Base-by-base conservation (phyloP, 768 basidiomycete species). In the Kondoa subrosea region DNA sequence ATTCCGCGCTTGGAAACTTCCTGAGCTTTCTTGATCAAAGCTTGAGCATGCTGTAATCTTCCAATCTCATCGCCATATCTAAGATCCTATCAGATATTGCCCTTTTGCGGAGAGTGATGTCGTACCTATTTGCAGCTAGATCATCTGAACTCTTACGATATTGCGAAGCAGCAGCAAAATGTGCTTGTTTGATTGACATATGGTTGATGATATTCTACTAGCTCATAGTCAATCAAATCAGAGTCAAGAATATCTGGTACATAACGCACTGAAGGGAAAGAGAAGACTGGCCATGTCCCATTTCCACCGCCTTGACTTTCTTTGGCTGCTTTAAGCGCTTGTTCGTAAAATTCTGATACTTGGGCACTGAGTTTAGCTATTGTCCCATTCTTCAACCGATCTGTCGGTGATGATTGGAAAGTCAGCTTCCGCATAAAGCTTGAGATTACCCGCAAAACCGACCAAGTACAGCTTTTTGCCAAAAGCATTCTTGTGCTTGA, bases 401-500 rank as follows among this genome's bases (percentile, higher is more conserved):
- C 84, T 84, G 72, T 69, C 60, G 4, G n/a, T n/a, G n/a, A n/a
- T n/a, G n/a, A 50, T 50, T 50, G 30, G 21, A 64, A 57, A 34
- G 57, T 56, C 8, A 27, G 61, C 61, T 16, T n/a, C 4, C 30
- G 30, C 27, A 31, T 34, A 16, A 34, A 33, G 62, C 25, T 64
- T 14, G 32, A 21, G 27, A 15, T 34, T n/a, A 14, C 4, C 50
- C 31, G 30, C 14, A n/a, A 12, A 1, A 72, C 75, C 72, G 72
- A 89, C 91, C 88, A 68, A 88, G 78, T 74, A 87, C 85, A 17
- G 91, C 91, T 71, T 87, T 83, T 75, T 93, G 91, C 92, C 92
- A 97, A 56, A 85, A 89, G 75, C 89, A 93, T 78, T 99, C 95
- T 72, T 97, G 93, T 0, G 91, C 92, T 77, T 96, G 90, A 0